These are phyloP conservation scores for Rhodomyrtus tomentosa DNA, from an alignment of 345 rosid genomes.

Conservation along the genomic window DNA sequence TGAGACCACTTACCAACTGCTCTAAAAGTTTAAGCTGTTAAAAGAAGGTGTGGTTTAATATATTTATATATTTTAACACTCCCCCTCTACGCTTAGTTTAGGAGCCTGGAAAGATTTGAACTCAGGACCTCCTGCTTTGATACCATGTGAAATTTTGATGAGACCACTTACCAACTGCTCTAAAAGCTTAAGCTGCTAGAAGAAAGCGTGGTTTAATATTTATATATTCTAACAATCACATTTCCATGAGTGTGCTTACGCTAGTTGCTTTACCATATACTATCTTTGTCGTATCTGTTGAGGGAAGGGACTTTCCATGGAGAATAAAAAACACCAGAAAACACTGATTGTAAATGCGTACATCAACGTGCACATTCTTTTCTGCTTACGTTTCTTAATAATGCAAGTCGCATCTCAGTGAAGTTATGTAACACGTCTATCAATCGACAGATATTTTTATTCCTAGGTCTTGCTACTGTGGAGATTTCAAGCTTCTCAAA, in stretches of 20 bases:
- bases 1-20: no score
- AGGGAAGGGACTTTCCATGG: background rate
- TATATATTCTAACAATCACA: no score
- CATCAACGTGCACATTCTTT: background rate
- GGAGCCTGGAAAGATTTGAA: no score
- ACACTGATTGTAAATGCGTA: background rate
- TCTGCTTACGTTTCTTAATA: background rate
- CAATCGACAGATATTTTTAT: background rate
- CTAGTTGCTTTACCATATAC: background rate
- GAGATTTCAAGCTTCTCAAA: background rate
- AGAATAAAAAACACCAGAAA: background rate
- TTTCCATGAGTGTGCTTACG: background rate
- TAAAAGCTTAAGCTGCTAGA: no score
- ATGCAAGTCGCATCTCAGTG: background rate
- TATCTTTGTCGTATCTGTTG: background rate
- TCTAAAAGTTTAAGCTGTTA: no score
- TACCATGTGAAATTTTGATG: no score
- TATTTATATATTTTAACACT: no score
- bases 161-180: no score
- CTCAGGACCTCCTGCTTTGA: no score
- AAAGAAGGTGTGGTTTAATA: no score
- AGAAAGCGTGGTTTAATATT: no score
- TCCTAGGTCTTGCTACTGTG: background rate
- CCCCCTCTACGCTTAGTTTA: no score
- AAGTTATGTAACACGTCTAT: background rate